phyloP scores from a whole-genome alignment of 1,284 basidiomycete species.

The Microbotryomycetes sp. region DNA sequence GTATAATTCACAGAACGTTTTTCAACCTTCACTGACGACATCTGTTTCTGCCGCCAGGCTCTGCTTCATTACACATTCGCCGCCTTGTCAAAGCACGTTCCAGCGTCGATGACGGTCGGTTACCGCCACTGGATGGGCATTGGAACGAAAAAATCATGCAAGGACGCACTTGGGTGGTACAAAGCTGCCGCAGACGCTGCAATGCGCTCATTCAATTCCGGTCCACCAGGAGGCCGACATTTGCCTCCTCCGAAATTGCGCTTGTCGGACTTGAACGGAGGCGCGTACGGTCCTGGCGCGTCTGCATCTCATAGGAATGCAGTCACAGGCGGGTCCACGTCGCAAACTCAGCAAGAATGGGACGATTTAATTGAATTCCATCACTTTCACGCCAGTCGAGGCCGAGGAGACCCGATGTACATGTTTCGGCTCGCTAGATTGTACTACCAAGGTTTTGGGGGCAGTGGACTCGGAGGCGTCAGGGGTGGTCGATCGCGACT shows the following conservation, averaged over 20 bases:
- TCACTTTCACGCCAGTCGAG: slow-evolving; percentile 77
- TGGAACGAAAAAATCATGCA: slow-evolving; percentile 68
- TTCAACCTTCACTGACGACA: slow-evolving; percentile 37
- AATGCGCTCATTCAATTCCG: slow-evolving; percentile 64
- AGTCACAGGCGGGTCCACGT: slow-evolving; percentile 20
- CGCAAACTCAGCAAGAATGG: slow-evolving; percentile 36
- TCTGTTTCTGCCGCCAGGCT: slow-evolving; percentile 48
- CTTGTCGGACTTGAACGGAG: slow-evolving; percentile 83
- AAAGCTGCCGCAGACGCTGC: slow-evolving; percentile 73
- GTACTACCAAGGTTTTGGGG: slow-evolving; percentile 90
- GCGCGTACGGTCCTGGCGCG: slow-evolving; percentile 86
- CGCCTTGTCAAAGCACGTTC: slow-evolving; percentile 73
- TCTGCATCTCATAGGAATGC: slow-evolving; percentile 43
- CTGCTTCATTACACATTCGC: slow-evolving; percentile 90
- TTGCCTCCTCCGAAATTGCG: slow-evolving; percentile 73
- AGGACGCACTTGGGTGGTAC: slow-evolving; percentile 75
- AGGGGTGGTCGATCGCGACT: slow-evolving; percentile 43
- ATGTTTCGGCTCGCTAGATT: slow-evolving; percentile 81
- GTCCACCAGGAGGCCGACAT: slow-evolving; percentile 83
- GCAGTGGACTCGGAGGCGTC: slow-evolving; percentile 75
- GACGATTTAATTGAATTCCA: slow-evolving; percentile 39
- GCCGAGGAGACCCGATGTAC: slow-evolving; percentile 60
- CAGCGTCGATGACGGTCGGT: slow-evolving; percentile 84
- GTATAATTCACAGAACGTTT: too few relatives aligned
- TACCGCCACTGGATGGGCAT: slow-evolving; percentile 96